phyloP scores from a whole-genome alignment of 306 rosid species.

The Pachyrhizus erosus region DNA sequence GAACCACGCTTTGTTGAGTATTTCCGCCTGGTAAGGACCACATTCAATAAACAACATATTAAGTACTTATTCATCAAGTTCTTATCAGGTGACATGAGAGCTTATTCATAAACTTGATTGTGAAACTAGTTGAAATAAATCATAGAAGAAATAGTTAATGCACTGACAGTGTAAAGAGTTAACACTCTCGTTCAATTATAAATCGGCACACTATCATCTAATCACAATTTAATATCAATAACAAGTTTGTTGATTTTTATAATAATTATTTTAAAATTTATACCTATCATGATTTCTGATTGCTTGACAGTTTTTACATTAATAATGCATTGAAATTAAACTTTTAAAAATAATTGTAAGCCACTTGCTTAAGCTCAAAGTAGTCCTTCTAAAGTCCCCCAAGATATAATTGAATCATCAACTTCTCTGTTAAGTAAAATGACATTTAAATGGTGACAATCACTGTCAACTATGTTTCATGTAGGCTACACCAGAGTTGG shows the following conservation, averaged over 20 bases:
- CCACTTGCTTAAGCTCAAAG: not conserved
- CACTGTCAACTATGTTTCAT: constrained; percentile 22
- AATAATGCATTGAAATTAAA: not conserved
- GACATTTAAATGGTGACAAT: constrained; percentile 25
- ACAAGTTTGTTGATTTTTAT: not conserved
- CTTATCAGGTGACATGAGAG: not conserved
- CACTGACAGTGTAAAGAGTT: not conserved
- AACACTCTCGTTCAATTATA: too few species aligned
- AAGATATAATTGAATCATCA: not conserved
- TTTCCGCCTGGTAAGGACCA: constrained; percentile 81
- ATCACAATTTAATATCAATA: not conserved
- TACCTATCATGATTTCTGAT: not conserved
- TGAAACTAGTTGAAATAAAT: not conserved
- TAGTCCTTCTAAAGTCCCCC: not conserved
- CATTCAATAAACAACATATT: not conserved
- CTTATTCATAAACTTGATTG: not conserved
- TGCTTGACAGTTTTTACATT: not conserved
- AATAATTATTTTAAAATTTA: not conserved
- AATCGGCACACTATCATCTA: not conserved
- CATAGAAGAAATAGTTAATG: not conserved
- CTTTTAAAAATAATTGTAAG: not conserved
- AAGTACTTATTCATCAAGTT: not conserved
- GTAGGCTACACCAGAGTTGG: constrained; percentile 97
- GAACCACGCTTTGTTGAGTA: constrained; percentile 96
- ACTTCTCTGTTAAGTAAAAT: not conserved